phyloP scores from a whole-genome alignment of 2,329 filamentous ascomycete genomes.

The Colletotrichum nymphaeae region DNA sequence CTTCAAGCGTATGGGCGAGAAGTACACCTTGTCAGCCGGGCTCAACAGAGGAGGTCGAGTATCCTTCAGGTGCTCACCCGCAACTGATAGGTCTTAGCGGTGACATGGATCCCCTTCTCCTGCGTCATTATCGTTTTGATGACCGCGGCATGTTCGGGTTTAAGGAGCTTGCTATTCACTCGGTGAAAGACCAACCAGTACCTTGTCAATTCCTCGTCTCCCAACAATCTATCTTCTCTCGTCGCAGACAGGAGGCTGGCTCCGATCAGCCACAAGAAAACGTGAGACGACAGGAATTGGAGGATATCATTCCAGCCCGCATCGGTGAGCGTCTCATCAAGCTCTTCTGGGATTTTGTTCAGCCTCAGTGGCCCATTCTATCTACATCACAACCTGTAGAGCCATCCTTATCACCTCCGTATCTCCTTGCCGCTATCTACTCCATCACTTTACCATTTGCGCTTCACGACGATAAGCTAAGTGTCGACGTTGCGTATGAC shows the following conservation, averaged over 20 bases:
- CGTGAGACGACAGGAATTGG: background rate
- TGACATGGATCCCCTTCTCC: constrained; percentile 38
- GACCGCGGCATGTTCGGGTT: constrained; percentile 35
- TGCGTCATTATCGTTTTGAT: constrained; percentile 33
- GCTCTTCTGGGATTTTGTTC: constrained; percentile 8
- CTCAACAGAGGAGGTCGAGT: background rate
- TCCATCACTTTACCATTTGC: constrained; percentile 37
- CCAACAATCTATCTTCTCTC: constrained; percentile 31
- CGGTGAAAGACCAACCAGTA: constrained; percentile 21
- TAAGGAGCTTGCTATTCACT: constrained; percentile 39
- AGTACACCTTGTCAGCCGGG: background rate
- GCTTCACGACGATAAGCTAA: constrained; percentile 38
- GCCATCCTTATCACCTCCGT: background rate
- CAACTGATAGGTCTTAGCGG: constrained; percentile 25
- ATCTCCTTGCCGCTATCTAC: constrained; percentile 36
- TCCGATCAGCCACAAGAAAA: constrained; percentile 1
- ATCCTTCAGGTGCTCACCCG: constrained; percentile 5
- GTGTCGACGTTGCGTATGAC: constrained; percentile 39
- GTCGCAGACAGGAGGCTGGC: constrained; percentile 32
- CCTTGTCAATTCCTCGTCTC: constrained; percentile 37
- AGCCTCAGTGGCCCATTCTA: constrained; percentile 6
- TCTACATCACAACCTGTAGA: background rate
- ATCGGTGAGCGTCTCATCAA: constrained; percentile 5
- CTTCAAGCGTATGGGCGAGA: background rate
- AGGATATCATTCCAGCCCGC: background rate